A percentile compares a stretch with the other conserved stretches of the same genome.
These are phyloP conservation scores for Ballota nigra DNA, from an alignment of 257 asterid species.

Conservation along the genomic window DNA sequence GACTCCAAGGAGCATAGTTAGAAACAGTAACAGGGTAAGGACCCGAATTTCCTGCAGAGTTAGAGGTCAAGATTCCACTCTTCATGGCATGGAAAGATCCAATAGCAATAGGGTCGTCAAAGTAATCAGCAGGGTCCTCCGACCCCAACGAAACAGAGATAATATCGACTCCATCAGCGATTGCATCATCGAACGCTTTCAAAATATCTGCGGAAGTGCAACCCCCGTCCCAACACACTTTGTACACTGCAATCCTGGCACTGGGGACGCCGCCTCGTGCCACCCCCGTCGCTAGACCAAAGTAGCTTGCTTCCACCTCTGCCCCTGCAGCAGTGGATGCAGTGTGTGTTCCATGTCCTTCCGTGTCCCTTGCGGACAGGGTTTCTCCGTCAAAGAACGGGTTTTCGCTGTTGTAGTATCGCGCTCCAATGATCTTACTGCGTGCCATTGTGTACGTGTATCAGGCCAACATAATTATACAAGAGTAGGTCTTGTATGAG, in stretches of 20 bases:
- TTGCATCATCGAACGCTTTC: slow-evolving; percentile 73
- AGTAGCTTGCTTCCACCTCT: slow-evolving; percentile 48
- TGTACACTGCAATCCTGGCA: slow-evolving; percentile 54
- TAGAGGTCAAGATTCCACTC: slow-evolving; percentile 59
- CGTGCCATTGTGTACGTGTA: too few species aligned
- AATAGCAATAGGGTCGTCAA: slow-evolving; percentile 61
- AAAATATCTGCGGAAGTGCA: slow-evolving; percentile 52
- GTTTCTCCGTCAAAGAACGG: neutral
- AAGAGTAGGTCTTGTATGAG: too few species aligned
- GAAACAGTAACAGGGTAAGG: slow-evolving; percentile 42
- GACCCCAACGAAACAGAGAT: slow-evolving; percentile 61
- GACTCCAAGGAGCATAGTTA: slow-evolving; percentile 58
- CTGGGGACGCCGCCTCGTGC: slow-evolving; percentile 62
- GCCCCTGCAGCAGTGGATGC: slow-evolving; percentile 58
- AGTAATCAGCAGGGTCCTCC: slow-evolving; percentile 38
- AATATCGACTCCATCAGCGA: slow-evolving; percentile 72
- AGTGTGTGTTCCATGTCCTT: slow-evolving; percentile 71
- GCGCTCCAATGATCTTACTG: slow-evolving; percentile 39
- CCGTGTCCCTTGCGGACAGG: slow-evolving; percentile 51
- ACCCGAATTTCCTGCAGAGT: slow-evolving; percentile 62
- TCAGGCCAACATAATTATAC: too few species aligned
- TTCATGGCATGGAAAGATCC: slow-evolving; percentile 79
- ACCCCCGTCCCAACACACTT: slow-evolving; percentile 52
- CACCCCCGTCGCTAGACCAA: slow-evolving; percentile 48
- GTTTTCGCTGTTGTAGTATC: slow-evolving; percentile 25